phyloP scores from a whole-genome alignment of 441 rosid species.

The Oxalis stricta region DNA sequence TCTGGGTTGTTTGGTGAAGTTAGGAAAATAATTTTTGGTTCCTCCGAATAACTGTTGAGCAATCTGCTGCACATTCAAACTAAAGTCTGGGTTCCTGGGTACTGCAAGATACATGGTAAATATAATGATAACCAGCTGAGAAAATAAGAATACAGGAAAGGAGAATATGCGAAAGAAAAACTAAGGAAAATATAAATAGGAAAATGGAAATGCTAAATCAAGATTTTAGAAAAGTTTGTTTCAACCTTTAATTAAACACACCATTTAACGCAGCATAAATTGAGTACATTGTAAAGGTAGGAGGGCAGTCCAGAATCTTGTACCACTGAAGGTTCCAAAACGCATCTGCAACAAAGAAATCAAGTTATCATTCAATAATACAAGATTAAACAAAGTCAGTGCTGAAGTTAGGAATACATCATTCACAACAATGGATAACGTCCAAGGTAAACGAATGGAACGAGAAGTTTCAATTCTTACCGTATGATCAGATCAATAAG shows the following conservation, averaged over 20 bases:
- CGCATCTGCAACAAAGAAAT: conserved; percentile 42
- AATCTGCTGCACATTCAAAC: conserved; percentile 67
- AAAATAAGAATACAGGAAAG: background rate
- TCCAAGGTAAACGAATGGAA: background rate
- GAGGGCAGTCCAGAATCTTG: conserved; percentile 91
- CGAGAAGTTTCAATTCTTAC: conserved; percentile 19
- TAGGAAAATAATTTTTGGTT: conserved; percentile 85
- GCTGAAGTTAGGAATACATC: background rate
- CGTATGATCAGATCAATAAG: conserved; percentile 91
- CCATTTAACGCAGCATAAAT: conserved; percentile 84
- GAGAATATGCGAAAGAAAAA: background rate
- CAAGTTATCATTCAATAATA: background rate
- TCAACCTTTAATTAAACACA: conserved; percentile 64
- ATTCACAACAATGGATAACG: background rate
- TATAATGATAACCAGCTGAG: background rate
- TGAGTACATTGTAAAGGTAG: conserved; percentile 91
- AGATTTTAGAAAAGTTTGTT: background rate
- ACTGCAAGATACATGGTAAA: conserved; percentile 28
- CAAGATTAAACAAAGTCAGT: background rate
- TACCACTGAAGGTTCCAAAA: conserved; percentile 91
- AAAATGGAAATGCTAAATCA: background rate
- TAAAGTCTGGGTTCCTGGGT: conserved; percentile 73
- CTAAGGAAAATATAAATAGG: background rate
- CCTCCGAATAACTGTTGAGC: conserved; percentile 51
- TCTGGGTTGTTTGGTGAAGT: conserved; percentile 98